These are phyloP conservation scores for Chlamydomonas reinhardtii DNA, from an alignment of 163 green algal genomes.

Conservation along the genomic window DNA sequence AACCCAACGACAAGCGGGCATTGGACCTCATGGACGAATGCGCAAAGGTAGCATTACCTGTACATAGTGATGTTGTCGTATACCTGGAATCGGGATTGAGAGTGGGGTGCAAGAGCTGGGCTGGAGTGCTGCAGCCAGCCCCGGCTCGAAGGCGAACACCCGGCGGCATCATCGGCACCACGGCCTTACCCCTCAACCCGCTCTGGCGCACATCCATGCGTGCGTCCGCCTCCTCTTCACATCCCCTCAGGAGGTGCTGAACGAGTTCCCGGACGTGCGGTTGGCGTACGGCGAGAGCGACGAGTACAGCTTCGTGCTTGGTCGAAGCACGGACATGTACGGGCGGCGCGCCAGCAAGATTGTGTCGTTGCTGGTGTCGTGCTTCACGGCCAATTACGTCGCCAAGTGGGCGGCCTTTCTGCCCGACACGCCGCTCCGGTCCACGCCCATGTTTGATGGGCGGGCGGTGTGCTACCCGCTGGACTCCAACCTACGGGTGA, in stretches of 20 bases:
- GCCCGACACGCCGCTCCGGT: slow-evolving; percentile 45
- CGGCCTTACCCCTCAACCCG: no score
- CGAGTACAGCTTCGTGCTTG: slow-evolving; percentile 96
- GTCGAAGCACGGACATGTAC: slow-evolving; percentile 82
- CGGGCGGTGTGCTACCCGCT: slow-evolving; percentile 91
- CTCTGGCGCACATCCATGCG: no score
- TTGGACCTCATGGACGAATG: slow-evolving; percentile 91
- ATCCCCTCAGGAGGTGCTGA: slow-evolving; percentile 77
- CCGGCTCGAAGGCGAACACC: no score
- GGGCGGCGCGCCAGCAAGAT: slow-evolving; percentile 87
- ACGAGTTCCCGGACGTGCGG: slow-evolving; percentile 83
- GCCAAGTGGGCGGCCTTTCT: slow-evolving; percentile 80
- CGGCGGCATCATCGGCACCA: no score
- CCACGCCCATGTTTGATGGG: slow-evolving; percentile 91
- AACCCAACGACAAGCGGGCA: slow-evolving; percentile 91
- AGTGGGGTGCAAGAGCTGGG: no score
- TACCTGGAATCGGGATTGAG: no score
- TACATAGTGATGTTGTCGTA: no score
- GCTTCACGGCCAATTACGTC: slow-evolving; percentile 91
- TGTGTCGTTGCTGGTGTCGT: slow-evolving; percentile 87
- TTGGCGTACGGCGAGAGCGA: slow-evolving; percentile 94
- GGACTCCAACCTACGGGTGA: slow-evolving; percentile 64
- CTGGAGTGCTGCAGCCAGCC: no score
- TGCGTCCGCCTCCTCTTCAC: no score
- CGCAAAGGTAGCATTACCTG: slow-evolving; percentile 70